Conservation (phyloP, 805 yeast species). For the Candida chilensis region DNA sequence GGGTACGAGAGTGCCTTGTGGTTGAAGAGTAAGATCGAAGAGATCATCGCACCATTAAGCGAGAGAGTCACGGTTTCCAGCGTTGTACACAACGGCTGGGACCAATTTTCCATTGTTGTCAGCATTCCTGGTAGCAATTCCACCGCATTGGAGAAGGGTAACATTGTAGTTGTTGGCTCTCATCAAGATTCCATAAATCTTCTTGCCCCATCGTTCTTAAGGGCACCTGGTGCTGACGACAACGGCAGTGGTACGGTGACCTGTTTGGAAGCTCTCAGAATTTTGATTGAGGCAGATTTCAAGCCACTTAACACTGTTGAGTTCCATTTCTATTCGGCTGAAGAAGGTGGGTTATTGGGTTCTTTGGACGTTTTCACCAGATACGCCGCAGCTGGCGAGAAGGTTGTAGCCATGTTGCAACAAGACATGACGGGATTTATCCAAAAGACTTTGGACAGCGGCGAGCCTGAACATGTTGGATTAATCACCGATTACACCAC, state of each 20-base stretch:
- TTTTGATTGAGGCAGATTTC: conserved; percentile 37
- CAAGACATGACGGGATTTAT: conserved; percentile 92
- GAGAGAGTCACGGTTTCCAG: conserved; percentile 27
- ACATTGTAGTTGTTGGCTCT: conserved; percentile 69
- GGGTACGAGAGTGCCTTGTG: conserved; percentile 69
- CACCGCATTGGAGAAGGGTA: conserved; percentile 27
- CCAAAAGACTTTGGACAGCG: conserved; percentile 36
- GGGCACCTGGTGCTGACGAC: conserved; percentile 95
- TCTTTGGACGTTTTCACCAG: conserved; percentile 66
- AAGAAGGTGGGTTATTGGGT: conserved; percentile 87
- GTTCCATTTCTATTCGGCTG: conserved; percentile 93
- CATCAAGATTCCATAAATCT: conserved; percentile 84
- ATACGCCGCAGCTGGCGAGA: conserved; percentile 32
- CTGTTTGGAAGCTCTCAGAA: conserved; percentile 63
- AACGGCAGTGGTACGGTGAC: conserved; percentile 86
- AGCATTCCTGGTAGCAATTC: conserved; percentile 41
- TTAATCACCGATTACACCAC: conserved; percentile 66
- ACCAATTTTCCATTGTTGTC: conserved; percentile 69
- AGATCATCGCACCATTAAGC: conserved; percentile 18
- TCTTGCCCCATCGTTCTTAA: conserved; percentile 53
- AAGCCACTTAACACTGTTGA: conserved; percentile 69
- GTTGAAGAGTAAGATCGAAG: conserved; percentile 44
- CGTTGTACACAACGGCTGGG: conserved; percentile 62
- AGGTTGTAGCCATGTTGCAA: conserved; percentile 79
- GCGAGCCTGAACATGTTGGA: conserved; percentile 64